A percentile compares a stretch with the other conserved stretches of the same genome.
These are phyloP conservation scores for Colletotrichum incanum DNA, from an alignment of 2,329 filamentous ascomycete genomes.

Conservation along the genomic window DNA sequence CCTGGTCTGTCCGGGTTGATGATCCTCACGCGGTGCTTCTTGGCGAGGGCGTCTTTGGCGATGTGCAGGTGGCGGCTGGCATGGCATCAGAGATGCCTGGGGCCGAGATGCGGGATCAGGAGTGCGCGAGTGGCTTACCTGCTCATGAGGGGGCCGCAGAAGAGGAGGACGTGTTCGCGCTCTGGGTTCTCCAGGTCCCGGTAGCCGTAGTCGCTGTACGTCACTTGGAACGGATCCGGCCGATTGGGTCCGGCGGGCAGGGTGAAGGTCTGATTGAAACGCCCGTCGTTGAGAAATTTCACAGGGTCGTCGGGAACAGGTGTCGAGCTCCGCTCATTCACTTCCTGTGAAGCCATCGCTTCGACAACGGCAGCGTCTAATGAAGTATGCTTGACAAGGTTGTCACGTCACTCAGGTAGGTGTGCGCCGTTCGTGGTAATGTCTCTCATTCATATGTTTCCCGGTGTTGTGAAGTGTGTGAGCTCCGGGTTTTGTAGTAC, in stretches of 20 bases:
- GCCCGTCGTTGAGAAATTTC: conserved; percentile 45
- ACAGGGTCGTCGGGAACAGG: conserved; percentile 1
- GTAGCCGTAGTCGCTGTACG: conserved; percentile 53
- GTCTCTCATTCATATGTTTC: neutral
- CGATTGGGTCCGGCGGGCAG: conserved; percentile 45
- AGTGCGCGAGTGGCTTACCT: conserved; percentile 17
- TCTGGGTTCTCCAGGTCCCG: conserved; percentile 47
- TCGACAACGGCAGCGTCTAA: neutral
- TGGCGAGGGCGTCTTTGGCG: conserved; percentile 53
- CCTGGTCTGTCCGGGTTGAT: conserved; percentile 54
- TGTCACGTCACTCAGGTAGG: neutral
- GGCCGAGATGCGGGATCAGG: neutral
- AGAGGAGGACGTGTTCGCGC: conserved; percentile 49
- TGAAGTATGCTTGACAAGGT: neutral
- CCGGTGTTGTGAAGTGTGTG: neutral
- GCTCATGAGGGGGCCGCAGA: conserved; percentile 49
- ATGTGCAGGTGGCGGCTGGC: conserved; percentile 46
- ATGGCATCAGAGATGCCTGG: neutral
- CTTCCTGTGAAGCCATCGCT: neutral
- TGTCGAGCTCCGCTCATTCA: neutral
- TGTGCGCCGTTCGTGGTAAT: neutral
- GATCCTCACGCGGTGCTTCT: conserved; percentile 51
- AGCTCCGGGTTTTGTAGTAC: neutral
- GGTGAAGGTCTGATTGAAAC: conserved; percentile 49
- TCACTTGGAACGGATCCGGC: conserved; percentile 42